A percentile compares a stretch with the other conserved stretches of the same genome.
Conservation (phyloP, 371 early-diverging fungal species). For the Haplosporangium sp. region DNA sequence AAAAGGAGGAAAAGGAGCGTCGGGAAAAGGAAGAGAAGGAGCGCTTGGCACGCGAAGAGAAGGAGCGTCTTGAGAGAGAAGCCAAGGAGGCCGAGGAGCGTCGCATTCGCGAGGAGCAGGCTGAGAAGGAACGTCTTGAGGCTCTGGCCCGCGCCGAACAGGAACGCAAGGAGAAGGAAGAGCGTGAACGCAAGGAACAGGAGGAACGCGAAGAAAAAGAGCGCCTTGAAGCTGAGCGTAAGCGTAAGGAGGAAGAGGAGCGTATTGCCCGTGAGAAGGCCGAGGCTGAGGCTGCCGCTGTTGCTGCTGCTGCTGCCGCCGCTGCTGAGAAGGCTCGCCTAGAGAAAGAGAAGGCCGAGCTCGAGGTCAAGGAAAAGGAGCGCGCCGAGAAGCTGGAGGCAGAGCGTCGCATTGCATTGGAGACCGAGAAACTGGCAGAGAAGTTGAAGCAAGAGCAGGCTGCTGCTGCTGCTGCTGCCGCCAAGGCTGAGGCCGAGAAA, state of each 20-base stretch:
- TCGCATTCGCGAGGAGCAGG: conserved; percentile 40
- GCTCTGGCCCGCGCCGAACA: conserved; percentile 46
- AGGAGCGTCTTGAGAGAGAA: conserved; percentile 57
- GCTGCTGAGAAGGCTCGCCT: conserved; percentile 45
- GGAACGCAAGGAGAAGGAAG: conserved; percentile 44
- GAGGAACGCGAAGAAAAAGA: conserved; percentile 58
- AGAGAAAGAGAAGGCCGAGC: conserved; percentile 59
- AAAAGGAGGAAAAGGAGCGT: conserved; percentile 62
- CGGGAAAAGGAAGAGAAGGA: conserved; percentile 62
- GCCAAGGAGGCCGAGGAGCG: conserved; percentile 44
- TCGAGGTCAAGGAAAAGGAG: conserved; percentile 56
- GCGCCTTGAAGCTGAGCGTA: conserved; percentile 54
- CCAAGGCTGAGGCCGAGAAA: conserved; percentile 36
- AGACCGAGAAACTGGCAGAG: conserved; percentile 55
- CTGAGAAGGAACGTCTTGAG: conserved; percentile 38
- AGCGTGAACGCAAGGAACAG: conserved; percentile 44
- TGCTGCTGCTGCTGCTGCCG: conserved; percentile 32
- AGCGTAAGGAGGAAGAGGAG: conserved; percentile 56
- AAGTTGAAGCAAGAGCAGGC: conserved; percentile 53
- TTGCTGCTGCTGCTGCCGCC: too few species aligned
- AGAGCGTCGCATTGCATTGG: conserved; percentile 52
- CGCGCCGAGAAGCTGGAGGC: conserved; percentile 48
- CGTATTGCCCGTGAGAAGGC: conserved; percentile 64
- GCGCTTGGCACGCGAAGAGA: conserved; percentile 52
- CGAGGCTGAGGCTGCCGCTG: conserved; percentile 40